Conservation (phyloP, 1,284 basidiomycete genomes). For the Naganishia sp. region DNA sequence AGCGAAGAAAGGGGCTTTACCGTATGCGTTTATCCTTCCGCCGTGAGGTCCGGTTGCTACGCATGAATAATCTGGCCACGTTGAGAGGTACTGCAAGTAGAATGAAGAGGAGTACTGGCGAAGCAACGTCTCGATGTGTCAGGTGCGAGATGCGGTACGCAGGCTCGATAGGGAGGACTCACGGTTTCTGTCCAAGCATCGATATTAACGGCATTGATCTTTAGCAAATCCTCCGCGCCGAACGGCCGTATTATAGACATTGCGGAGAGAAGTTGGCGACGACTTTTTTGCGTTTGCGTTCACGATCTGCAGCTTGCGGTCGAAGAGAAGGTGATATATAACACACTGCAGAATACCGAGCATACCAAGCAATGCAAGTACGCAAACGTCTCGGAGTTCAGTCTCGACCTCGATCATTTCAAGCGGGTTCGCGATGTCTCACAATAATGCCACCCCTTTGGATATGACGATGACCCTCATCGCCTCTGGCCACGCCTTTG, state of each 20-base stretch:
- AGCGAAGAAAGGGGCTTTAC: conserved; percentile 5
- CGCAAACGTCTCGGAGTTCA: too few species aligned
- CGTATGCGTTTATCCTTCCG: conserved; percentile 31
- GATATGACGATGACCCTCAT: too few species aligned
- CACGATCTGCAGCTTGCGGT: too few species aligned
- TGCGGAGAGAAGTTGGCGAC: background rate
- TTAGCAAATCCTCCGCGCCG: conserved; percentile 55
- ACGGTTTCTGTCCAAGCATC: conserved; percentile 60
- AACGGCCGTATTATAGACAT: conserved; percentile 58
- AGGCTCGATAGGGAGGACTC: conserved; percentile 25
- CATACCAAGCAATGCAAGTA: too few species aligned
- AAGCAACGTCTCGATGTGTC: background rate
- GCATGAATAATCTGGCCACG: conserved; percentile 34
- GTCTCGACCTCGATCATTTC: background rate
- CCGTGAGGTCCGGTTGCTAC: conserved; percentile 30
- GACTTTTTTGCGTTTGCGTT: background rate
- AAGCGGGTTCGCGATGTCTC: background rate
- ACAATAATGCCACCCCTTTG: background rate
- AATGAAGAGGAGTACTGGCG: conserved; percentile 33
- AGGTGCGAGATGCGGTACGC: background rate
- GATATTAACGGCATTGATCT: conserved; percentile 57
- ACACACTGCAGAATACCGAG: too few species aligned
- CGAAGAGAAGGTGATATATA: too few species aligned
- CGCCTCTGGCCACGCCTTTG: too few species aligned
- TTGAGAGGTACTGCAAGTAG: conserved; percentile 35